Evolutionary conservation across 768 basidiomycete genomes (phyloP).

Genomic region (Termitomyces sp.): DNA sequence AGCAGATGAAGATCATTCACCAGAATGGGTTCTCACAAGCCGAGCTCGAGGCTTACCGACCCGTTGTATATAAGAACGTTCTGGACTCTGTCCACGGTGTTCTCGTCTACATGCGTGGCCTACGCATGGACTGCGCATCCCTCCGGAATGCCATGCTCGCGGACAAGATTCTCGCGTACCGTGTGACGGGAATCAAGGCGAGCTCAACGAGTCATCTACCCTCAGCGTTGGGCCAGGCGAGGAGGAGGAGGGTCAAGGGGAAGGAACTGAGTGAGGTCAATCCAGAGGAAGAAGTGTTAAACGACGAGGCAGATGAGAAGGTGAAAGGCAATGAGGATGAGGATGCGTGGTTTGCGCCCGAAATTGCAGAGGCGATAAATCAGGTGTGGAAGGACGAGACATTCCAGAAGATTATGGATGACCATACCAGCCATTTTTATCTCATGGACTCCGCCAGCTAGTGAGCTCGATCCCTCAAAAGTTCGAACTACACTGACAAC

Average conservation of each 20-base stretch:
- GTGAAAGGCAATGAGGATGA: background rate
- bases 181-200: conserved; percentile 45
- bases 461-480: conserved; percentile 38
- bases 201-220: conserved; percentile 26
- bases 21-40: conserved; percentile 81
- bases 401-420: conserved; percentile 46
- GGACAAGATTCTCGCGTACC: conserved; percentile 20
- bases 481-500: background rate
- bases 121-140: conserved; percentile 72
- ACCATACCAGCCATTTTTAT: conserved; percentile 74
- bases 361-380: conserved; percentile 64
- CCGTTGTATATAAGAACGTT: conserved; percentile 81
- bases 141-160: conserved; percentile 46
- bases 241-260: background rate
- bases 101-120: conserved; percentile 81
- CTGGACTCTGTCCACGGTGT: conserved; percentile 87
- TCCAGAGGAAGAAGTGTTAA: background rate
- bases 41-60: conserved; percentile 72
- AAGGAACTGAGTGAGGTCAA: conserved; percentile 9
- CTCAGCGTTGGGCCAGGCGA: background rate
- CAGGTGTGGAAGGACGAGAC: conserved; percentile 68
- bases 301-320: background rate
- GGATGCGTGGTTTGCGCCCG: conserved; percentile 37
- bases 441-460: conserved; percentile 94
- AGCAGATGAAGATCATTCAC: conserved; percentile 99